A percentile compares a stretch with the other conserved stretches of the same genome.
Conservation (phyloP, 352 stramenopile genomes). For the Pythium oligandrum region DNA sequence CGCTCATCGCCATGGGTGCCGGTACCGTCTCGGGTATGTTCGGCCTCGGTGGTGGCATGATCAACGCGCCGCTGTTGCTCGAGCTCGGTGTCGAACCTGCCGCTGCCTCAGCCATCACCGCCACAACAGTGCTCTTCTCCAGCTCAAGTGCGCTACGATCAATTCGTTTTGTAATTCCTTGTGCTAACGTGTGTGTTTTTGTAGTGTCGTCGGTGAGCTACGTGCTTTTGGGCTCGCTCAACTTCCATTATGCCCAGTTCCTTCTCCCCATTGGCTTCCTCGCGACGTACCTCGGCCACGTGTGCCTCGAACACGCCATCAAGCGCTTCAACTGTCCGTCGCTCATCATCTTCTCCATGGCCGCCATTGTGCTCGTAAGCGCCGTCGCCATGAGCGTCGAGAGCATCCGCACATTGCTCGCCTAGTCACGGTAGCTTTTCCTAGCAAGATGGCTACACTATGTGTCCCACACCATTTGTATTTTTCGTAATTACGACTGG, state of each 20-base stretch:
- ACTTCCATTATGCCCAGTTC: constrained; percentile 36
- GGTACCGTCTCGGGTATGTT: constrained; percentile 94
- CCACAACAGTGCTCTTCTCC: constrained; percentile 68
- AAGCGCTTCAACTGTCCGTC: constrained; percentile 58
- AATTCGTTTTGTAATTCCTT: neutral
- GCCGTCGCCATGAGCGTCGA: constrained; percentile 60
- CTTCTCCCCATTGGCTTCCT: constrained; percentile 58
- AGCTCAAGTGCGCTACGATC: constrained; percentile 40
- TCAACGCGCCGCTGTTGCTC: constrained; percentile 94
- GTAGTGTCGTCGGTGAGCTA: constrained; percentile 68
- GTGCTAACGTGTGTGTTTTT: constrained; percentile 9
- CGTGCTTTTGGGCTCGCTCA: constrained; percentile 41
- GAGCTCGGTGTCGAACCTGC: constrained; percentile 87
- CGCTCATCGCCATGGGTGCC: constrained; percentile 82
- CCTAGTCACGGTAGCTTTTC: neutral
- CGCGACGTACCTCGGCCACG: constrained; percentile 50
- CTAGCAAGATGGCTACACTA: constrained; percentile 11
- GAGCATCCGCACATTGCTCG: constrained; percentile 26
- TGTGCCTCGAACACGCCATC: constrained; percentile 44
- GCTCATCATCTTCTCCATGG: constrained; percentile 70
- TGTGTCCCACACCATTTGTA: constrained; percentile 6
- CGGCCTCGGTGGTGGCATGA: constrained; percentile 93
- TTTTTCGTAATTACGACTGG: constrained; percentile 14
- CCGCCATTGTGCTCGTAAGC: constrained; percentile 56
- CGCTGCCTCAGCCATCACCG: constrained; percentile 87